Percentiles rank a stretch among this genome's conserved stretches.
phyloP scores from a whole-genome alignment of 148 eudicot genomes.

The Dianthus caryophyllus region DNA sequence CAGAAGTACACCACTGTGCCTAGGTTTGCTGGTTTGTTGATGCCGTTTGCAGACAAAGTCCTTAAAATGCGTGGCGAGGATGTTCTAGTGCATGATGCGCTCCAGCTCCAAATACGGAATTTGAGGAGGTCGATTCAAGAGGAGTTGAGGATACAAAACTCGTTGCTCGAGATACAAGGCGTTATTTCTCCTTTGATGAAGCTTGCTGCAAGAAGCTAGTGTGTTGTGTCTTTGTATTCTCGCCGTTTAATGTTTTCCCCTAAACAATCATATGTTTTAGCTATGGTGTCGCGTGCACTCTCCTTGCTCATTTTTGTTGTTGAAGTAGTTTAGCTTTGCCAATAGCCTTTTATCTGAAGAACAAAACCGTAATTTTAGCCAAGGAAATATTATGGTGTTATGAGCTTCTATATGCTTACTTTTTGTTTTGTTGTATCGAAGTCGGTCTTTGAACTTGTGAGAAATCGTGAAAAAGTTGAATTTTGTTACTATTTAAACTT shows the following conservation, averaged over 20 bases:
- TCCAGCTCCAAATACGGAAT: slow-evolving; percentile 55
- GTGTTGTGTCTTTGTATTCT: not conserved
- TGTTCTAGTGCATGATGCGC: slow-evolving; percentile 30
- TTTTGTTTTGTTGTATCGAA: not conserved
- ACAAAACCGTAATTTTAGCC: not conserved
- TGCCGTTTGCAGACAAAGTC: slow-evolving; percentile 70
- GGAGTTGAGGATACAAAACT: slow-evolving; percentile 72
- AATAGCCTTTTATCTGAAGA: too few relatives aligned
- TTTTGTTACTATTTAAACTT: not conserved
- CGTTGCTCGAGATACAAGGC: slow-evolving; percentile 83
- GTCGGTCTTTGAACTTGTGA: slow-evolving; percentile 16
- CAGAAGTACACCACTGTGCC: slow-evolving; percentile 70
- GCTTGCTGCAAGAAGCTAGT: slow-evolving; percentile 68
- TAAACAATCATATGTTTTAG: not conserved
- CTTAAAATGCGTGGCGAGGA: slow-evolving; percentile 72
- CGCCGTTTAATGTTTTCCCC: slow-evolving; percentile 12
- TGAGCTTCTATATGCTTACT: not conserved
- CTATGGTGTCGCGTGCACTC: not conserved
- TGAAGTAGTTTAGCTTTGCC: not conserved
- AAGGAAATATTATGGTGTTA: slow-evolving; percentile 5
- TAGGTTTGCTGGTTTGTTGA: slow-evolving; percentile 59
- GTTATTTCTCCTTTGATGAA: slow-evolving; percentile 79
- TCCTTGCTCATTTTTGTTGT: too few relatives aligned
- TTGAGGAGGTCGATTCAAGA: slow-evolving; percentile 65
- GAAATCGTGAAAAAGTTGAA: not conserved